Percentiles rank a stretch among this genome's conserved stretches.
These are phyloP conservation scores for Trichoderma sp. DNA, from an alignment of 2,329 filamentous ascomycete genomes.

Conservation along the genomic window DNA sequence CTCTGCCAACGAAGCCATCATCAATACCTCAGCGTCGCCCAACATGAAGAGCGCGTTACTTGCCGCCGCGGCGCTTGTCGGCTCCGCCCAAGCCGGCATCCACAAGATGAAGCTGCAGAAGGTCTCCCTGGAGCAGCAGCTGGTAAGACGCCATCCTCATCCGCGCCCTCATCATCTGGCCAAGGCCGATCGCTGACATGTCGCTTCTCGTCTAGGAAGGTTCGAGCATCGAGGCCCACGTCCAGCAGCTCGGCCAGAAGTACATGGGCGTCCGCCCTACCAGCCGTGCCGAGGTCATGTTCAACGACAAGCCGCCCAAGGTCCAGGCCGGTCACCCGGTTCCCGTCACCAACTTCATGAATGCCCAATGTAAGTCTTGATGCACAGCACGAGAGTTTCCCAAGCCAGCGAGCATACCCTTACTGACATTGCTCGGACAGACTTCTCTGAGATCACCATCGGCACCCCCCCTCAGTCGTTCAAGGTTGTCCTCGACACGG, in stretches of 20 bases:
- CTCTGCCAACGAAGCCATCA: not conserved
- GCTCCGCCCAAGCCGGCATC: slow-evolving; percentile 79
- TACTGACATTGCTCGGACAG: slow-evolving; percentile 47
- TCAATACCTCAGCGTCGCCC: slow-evolving; percentile 38
- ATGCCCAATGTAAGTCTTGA: slow-evolving; percentile 83
- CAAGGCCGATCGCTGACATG: slow-evolving; percentile 1
- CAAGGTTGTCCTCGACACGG: slow-evolving; percentile 98
- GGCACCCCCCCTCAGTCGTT: slow-evolving; percentile 91
- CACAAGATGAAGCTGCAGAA: slow-evolving; percentile 99
- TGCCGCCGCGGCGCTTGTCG: slow-evolving; percentile 77
- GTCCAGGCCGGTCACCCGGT: slow-evolving; percentile 73
- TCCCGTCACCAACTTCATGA: slow-evolving; percentile 95
- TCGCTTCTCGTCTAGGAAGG: slow-evolving; percentile 58
- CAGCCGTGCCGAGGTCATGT: slow-evolving; percentile 72
- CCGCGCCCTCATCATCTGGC: slow-evolving; percentile 14
- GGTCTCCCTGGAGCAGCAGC: slow-evolving; percentile 86
- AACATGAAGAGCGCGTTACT: slow-evolving; percentile 86
- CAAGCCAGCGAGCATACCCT: not conserved
- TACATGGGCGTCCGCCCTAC: slow-evolving; percentile 81
- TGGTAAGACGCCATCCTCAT: slow-evolving; percentile 61
- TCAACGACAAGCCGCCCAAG: slow-evolving; percentile 71
- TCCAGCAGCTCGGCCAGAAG: slow-evolving; percentile 87
- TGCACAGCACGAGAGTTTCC: not conserved
- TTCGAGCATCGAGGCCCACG: slow-evolving; percentile 78
- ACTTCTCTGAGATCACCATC: slow-evolving; percentile 95